Conservation (phyloP, 352 stramenopile genomes). For the Thraustochytrium striatum region DNA sequence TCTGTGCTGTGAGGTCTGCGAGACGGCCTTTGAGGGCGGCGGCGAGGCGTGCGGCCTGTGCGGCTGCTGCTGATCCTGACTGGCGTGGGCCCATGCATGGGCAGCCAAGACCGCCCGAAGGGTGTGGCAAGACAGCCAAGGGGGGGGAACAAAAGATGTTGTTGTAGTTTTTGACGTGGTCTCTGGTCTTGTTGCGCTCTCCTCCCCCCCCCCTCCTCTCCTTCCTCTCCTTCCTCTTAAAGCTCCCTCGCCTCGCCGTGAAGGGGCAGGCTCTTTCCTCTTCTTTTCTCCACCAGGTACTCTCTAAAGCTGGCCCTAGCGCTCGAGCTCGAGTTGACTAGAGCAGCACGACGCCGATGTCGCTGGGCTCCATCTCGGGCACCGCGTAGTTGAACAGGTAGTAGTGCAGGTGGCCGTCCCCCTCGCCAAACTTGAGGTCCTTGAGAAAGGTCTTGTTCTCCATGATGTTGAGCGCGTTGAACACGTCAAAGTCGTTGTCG, state of each 20-base stretch:
- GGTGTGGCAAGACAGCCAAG: too few species aligned
- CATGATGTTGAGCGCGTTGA: constrained; percentile 88
- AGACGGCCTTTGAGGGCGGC: neutral
- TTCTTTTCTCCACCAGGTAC: too few species aligned
- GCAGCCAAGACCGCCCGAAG: neutral
- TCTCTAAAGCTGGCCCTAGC: too few species aligned
- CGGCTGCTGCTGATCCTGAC: constrained; percentile 12
- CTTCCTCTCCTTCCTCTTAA: too few species aligned
- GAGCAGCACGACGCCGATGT: constrained; percentile 81
- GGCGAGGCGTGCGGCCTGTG: neutral
- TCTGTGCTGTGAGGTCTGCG: constrained; percentile 30
- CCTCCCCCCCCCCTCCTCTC: too few species aligned
- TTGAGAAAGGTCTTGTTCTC: constrained; percentile 75
- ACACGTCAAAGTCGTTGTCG: constrained; percentile 73
- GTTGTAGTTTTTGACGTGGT: too few species aligned
- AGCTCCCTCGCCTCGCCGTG: too few species aligned
- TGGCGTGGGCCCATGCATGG: neutral
- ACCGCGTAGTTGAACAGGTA: constrained; percentile 91
- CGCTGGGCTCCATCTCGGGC: constrained; percentile 67
- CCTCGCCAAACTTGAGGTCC: constrained; percentile 82
- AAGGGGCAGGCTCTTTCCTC: too few species aligned
- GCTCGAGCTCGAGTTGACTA: too few species aligned
- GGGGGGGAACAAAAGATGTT: too few species aligned
- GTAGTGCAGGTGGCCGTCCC: constrained; percentile 86
- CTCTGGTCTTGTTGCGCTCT: too few species aligned